Evolutionary conservation across 2,329 filamentous ascomycete genomes (phyloP), one percentile per base, ranked within the genome.

Genomic region (Blastomyces percursus): DNA sequence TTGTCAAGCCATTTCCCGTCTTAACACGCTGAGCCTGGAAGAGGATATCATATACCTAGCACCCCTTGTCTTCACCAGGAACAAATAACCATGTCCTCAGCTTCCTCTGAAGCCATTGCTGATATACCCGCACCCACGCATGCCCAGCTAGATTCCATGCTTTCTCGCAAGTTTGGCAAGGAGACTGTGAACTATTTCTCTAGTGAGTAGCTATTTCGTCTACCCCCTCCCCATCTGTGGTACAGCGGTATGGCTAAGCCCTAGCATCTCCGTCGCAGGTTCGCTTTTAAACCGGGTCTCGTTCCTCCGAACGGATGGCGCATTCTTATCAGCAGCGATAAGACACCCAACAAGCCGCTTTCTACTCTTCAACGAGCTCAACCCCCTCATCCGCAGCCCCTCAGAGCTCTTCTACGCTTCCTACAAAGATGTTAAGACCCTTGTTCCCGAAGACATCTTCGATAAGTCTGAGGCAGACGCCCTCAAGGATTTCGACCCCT

Each of bases 311-410:
- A 73, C 74, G 35, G 77, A 81, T 55, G 73, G 80, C 64, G 64
- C 73, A 35, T 81, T 81, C 68, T 74, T 81, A 51, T 76, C 76
- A n/a, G 71, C 73, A 52, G 80, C 80, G 27, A 70, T 81, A 61
- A 75, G 73, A 59, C 79, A 81, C 67, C 76, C 77, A 4, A 73
- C 77, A 4, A 73, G 78, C 46, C 76, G 73, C 38, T 96, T 96
- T 77, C 75, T 99, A 57, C 83, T 93, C 56, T 84, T 96, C 74
- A 87, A 91, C 72, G 80, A 90, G 69, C 83, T 96, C 61, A 84
- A 87, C 32, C 92, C 93, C 1, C 82, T 96, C 24, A 81, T 86
- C 32, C 80, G 80, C 64, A 81, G 85, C 44, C 76, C 81, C 7
- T 75, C 82, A 9, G 79, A 84, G 40, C 81, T 96, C 50, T 86